phyloP scores from a whole-genome alignment of 352 stramenopile species.

The Phytophthora boehmeriae region DNA sequence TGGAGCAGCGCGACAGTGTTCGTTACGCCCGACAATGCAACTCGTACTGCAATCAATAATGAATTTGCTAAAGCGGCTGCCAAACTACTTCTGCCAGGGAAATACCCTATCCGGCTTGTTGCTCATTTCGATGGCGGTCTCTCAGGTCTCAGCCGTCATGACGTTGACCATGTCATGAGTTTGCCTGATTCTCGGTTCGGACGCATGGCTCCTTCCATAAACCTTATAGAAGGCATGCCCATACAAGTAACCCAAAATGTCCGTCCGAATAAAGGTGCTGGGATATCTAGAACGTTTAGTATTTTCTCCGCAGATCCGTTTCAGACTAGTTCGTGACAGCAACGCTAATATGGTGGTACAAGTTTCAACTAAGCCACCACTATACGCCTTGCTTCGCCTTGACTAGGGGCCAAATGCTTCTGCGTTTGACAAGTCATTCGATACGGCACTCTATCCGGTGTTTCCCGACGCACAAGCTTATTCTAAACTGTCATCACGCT shows the following conservation, averaged over 20 bases:
- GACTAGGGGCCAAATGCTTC: not conserved
- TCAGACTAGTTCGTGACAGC: too few species aligned
- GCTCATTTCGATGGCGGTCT: not conserved
- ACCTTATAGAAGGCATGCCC: conserved; percentile 17
- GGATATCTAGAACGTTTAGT: conserved; percentile 2
- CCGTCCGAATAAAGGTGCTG: conserved; percentile 14
- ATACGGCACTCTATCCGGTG: conserved; percentile 3
- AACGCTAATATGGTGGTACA: too few species aligned
- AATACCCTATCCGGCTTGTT: conserved; percentile 4
- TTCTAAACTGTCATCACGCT: not conserved
- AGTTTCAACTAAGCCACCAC: not conserved
- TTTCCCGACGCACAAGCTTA: not conserved
- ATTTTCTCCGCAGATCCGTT: too few species aligned
- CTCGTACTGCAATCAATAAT: conserved; percentile 4
- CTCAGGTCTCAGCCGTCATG: not conserved
- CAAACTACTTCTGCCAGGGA: not conserved
- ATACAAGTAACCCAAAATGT: too few species aligned
- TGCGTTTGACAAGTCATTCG: not conserved
- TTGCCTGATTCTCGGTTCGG: conserved; percentile 11
- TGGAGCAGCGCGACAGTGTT: not conserved
- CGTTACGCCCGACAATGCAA: conserved; percentile 3
- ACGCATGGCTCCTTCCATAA: conserved; percentile 11
- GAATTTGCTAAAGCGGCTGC: not conserved
- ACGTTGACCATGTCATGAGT: not conserved
- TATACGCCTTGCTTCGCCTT: conserved; percentile 3